Evolutionary conservation across 805 yeast species (phyloP), one percentile per base, ranked within the genome.

Genomic region (Myxozyma geophila): DNA sequence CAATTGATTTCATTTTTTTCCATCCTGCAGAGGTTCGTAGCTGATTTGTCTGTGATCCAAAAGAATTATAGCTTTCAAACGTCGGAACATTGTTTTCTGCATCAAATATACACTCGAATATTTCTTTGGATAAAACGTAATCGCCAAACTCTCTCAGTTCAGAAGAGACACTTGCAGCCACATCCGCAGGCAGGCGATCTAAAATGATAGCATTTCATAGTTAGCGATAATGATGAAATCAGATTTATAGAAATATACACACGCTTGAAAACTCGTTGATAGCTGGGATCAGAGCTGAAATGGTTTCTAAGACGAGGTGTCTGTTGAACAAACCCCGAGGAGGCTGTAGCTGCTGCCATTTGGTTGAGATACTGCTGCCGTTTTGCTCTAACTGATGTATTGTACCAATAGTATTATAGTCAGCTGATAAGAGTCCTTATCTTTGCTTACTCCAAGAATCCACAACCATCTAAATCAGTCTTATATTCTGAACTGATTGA

Each of bases 21-120:
- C 76, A 73, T 21, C 76, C 76, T 10, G 71, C 65, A n/a, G 73
- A 57, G 12, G 76, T 73, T 15, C 71, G 66, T n/a, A 73, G 64
- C 43, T 59, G 58, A 54, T 74, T 74, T 12, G 56, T 54, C 28
- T 59, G 37, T 33, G 69, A 63, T 4, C 75, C 76, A 58, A 74
- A 72, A n/a, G 75, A 67, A 49, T 74, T 76, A 46, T 70, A 71
- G 15, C 61, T 67, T 15, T 68, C 72, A 23, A 73, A 61, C n/a
- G 54, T 60, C 1, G 76, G 76, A 17, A 52, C 67, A 53, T 74
- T 70, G 17, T 63, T 54, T 54, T 73, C 76, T 4, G 76, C 76
- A 17, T 73, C 76, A 5, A 59, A 71, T 7, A 71, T 58, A 72
- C 71, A 71, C 17, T 69, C 71, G 51, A 70, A 67, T 10, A 70